phyloP scores from a whole-genome alignment of 2,329 filamentous ascomycete species.

The Lachnellula arida region DNA sequence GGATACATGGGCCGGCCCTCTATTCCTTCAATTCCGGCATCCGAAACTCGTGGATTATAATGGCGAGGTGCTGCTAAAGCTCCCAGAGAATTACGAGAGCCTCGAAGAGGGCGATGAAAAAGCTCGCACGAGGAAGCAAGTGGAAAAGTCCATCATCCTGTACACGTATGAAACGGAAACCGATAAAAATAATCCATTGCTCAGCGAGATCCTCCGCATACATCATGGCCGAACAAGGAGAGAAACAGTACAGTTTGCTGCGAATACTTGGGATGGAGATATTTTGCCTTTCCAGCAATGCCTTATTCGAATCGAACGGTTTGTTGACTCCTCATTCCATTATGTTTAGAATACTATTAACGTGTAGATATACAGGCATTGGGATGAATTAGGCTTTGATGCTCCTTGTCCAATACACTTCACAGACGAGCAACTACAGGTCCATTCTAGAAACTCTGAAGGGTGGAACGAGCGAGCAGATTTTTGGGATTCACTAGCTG shows the following conservation, averaged over 20 bases:
- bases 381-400: constrained; percentile 27
- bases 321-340: constrained; percentile 15
- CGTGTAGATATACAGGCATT: constrained; percentile 22
- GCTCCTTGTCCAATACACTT: constrained; percentile 28
- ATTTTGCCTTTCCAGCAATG: constrained; percentile 32
- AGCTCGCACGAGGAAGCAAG: constrained; percentile 20
- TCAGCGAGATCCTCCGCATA: constrained; percentile 10
- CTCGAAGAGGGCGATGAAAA: constrained; percentile 26
- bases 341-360: constrained; percentile 11
- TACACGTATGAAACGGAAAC: constrained; percentile 31
- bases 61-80: constrained; percentile 26
- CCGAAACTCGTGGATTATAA: constrained; percentile 30
- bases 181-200: constrained; percentile 25
- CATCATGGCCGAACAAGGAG: constrained; percentile 24
- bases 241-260: constrained; percentile 29
- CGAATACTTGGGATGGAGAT: constrained; percentile 31
- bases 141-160: constrained; percentile 22
- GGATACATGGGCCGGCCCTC: constrained; percentile 10
- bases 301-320: constrained; percentile 31
- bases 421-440: constrained; percentile 13
- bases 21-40: constrained; percentile 22
- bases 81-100: constrained; percentile 25
- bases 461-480: constrained; percentile 23
- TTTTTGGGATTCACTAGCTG: constrained; percentile 34
- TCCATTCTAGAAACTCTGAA: constrained; percentile 19